Percentiles rank a stretch among this genome's conserved stretches.
Evolutionary conservation across 805 yeast species (phyloP).

Genomic region (Lipomyces oligophaga): DNA sequence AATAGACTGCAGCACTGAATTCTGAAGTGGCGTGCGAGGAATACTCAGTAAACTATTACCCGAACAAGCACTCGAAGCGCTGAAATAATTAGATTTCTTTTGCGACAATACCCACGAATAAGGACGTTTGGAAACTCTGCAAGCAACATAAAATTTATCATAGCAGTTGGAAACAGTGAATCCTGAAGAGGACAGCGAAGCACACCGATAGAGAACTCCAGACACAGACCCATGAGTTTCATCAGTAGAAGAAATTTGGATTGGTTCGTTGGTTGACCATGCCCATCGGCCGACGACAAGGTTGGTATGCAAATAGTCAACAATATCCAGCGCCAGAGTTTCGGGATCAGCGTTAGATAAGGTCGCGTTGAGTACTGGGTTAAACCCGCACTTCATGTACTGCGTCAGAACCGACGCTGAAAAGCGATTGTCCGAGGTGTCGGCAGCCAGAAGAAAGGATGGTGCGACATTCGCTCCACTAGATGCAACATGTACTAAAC

Average conservation of each 20-base stretch:
- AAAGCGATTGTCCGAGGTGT: constrained; percentile 41
- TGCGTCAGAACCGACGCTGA: constrained; percentile 39
- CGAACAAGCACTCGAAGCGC: constrained; percentile 20
- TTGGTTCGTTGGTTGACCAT: constrained; percentile 64
- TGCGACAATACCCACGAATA: constrained; percentile 36
- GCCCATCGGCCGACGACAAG: constrained; percentile 55
- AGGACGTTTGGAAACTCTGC: constrained; percentile 45
- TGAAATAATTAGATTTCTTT: constrained; percentile 39
- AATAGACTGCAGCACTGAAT: constrained; percentile 15
- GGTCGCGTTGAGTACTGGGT: constrained; percentile 57
- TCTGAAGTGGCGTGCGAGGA: constrained; percentile 27
- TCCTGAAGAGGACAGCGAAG: constrained; percentile 43
- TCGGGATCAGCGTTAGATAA: too few relatives aligned
- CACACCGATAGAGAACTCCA: constrained; percentile 42
- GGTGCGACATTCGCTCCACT: constrained; percentile 8
- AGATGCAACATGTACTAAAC: constrained; percentile 1
- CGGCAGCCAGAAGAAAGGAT: constrained; percentile 44
- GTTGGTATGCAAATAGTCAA: constrained; percentile 27
- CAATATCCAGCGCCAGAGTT: constrained; percentile 13
- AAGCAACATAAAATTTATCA: constrained; percentile 49
- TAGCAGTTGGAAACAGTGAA: constrained; percentile 72
- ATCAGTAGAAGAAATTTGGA: constrained; percentile 22
- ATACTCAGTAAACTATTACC: constrained; percentile 18
- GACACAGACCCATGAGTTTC: constrained; percentile 7
- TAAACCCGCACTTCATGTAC: constrained; percentile 54